A percentile compares a stretch with the other conserved stretches of the same genome.
These are phyloP conservation scores for Umbelopsis sp. DNA, from an alignment of 192 early-diverging fungal species.

Conservation along the genomic window DNA sequence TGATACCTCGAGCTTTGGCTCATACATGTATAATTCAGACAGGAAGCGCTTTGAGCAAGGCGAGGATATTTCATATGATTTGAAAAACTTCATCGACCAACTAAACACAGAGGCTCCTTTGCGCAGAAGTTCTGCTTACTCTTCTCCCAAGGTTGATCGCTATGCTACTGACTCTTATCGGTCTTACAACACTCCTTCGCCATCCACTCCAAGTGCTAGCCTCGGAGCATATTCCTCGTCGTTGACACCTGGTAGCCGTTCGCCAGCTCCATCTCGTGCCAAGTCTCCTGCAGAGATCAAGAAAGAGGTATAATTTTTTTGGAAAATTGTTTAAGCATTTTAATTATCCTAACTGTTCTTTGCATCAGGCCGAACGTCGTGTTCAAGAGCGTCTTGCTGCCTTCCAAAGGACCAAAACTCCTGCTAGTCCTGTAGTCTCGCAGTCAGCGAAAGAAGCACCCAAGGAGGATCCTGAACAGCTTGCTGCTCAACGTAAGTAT, in stretches of 20 bases:
- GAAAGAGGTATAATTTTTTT: too few relatives aligned
- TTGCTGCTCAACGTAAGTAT: slow-evolving; percentile 31
- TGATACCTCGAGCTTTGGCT: slow-evolving; percentile 36
- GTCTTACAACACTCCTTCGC: not conserved
- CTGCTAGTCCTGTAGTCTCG: not conserved
- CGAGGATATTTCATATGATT: slow-evolving; percentile 25
- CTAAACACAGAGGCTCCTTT: slow-evolving; percentile 22
- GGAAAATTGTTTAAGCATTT: not conserved
- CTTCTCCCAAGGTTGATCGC: not conserved
- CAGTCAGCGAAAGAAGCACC: slow-evolving; percentile 2
- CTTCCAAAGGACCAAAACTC: slow-evolving; percentile 25
- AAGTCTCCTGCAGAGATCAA: slow-evolving; percentile 43
- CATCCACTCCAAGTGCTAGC: not conserved
- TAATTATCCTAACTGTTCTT: not conserved
- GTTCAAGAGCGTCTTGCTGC: slow-evolving; percentile 42
- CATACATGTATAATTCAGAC: slow-evolving; percentile 29
- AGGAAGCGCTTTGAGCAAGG: slow-evolving; percentile 38
- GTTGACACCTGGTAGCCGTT: not conserved
- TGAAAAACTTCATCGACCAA: slow-evolving; percentile 36
- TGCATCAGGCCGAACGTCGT: slow-evolving; percentile 37
- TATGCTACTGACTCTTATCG: not conserved
- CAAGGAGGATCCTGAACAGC: slow-evolving; percentile 27
- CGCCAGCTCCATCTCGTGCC: slow-evolving; percentile 24
- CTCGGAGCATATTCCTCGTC: not conserved
- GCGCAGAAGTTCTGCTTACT: not conserved